phyloP scores from a whole-genome alignment of 352 stramenopile genomes.

The Phytophthora parvispora region DNA sequence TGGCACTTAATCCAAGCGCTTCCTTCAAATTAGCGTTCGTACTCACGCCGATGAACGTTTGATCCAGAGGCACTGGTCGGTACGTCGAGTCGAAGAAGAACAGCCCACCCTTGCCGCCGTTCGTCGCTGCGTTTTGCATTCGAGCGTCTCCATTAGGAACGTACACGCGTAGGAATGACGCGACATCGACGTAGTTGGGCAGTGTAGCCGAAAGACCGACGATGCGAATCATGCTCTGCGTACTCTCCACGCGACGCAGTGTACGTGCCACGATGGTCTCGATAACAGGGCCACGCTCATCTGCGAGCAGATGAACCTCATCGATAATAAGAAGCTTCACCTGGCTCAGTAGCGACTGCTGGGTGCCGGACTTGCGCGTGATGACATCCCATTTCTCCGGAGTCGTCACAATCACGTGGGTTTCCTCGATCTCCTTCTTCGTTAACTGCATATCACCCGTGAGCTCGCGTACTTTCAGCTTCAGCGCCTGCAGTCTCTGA shows the following conservation, averaged over 20 bases:
- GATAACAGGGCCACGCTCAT: conserved; percentile 99
- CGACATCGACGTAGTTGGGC: conserved; percentile 99
- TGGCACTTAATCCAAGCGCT: conserved; percentile 60
- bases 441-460: conserved; percentile 99
- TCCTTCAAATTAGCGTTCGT: conserved; percentile 76
- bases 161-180: conserved; percentile 97
- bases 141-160: conserved; percentile 60
- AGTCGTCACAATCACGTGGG: conserved; percentile 99
- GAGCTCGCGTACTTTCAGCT: conserved; percentile 92
- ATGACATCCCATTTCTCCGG: conserved; percentile 99
- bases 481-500: conserved; percentile 78
- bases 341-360: conserved; percentile 91
- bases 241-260: conserved; percentile 98
- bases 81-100: conserved; percentile 99
- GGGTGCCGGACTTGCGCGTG: conserved; percentile 96
- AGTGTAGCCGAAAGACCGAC: conserved; percentile 99
- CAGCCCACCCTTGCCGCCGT: conserved; percentile 89
- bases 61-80: conserved; percentile 98
- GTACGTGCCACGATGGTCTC: conserved; percentile 99
- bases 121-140: conserved; percentile 77
- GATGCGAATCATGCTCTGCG: conserved; percentile 98
- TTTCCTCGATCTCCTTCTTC: conserved; percentile 95
- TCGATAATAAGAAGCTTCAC: conserved; percentile 99
- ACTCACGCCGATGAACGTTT: conserved; percentile 98
- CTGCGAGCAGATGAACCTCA: conserved; percentile 99